A percentile compares a stretch with the other conserved stretches of the same genome.
These are phyloP conservation scores for Gossypium mustelinum DNA, from an alignment of 345 rosid genomes.

Conservation along the genomic window DNA sequence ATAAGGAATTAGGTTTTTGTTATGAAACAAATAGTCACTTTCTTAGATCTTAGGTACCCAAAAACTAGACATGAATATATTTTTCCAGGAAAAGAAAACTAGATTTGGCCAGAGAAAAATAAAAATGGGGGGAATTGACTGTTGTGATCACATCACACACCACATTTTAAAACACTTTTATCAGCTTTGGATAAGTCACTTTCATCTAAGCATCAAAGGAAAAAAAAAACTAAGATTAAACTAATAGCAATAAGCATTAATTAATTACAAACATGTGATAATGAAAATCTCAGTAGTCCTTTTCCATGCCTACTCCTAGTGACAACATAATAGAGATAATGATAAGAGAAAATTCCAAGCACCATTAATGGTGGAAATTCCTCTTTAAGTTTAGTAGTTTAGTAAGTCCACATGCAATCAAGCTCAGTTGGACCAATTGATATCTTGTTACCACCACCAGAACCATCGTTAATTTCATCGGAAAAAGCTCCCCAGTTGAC, in stretches of 20 bases:
- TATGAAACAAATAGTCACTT: neutral
- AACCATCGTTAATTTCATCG: constrained; percentile 20
- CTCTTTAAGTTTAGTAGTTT: neutral
- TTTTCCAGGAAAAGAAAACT: neutral
- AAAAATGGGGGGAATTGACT: neutral
- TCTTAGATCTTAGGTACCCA: neutral
- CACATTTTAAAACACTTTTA: neutral
- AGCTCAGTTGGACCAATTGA: constrained; percentile 52
- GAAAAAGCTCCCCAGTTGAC: constrained; percentile 35
- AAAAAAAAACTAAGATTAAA: neutral
- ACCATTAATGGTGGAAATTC: neutral
- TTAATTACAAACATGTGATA: neutral
- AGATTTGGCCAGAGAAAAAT: neutral
- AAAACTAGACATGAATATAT: neutral
- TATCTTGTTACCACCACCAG: constrained; percentile 32
- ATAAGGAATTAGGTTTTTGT: too few relatives aligned
- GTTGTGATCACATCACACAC: neutral
- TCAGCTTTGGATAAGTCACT: neutral
- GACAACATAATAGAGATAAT: neutral
- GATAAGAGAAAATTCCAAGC: neutral
- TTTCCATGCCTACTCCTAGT: neutral
- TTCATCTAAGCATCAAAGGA: neutral
- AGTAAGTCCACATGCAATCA: constrained; percentile 72
- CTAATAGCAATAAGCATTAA: neutral
- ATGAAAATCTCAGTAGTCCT: constrained; percentile 5